These are phyloP conservation scores for Candolleomyces eurysporus DNA, from an alignment of 768 basidiomycete genomes.

Conservation along the genomic window DNA sequence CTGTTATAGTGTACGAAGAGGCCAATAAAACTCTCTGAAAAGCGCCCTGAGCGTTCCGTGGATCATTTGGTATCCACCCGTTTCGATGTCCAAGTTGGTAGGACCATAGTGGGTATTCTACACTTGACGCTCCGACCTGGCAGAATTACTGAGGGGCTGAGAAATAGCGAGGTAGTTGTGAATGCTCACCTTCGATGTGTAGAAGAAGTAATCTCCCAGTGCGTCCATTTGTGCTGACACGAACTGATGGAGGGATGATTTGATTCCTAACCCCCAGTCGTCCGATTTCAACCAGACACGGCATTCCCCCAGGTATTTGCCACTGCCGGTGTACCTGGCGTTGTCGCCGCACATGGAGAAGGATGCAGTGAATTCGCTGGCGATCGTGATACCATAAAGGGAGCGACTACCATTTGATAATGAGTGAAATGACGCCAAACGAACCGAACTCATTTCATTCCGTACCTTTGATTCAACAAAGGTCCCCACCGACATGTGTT, in stretches of 20 bases:
- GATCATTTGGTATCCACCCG: constrained; percentile 74
- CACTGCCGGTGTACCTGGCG: background rate
- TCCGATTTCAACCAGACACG: constrained; percentile 33
- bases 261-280: background rate
- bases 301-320: constrained; percentile 64
- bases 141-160: background rate
- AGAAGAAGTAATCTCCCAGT: constrained; percentile 31
- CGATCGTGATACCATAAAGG: too few species aligned
- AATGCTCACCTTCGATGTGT: constrained; percentile 30
- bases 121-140: constrained; percentile 30
- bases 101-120: constrained; percentile 33
- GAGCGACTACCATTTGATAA: too few species aligned
- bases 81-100: constrained; percentile 44
- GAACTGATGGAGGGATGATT: background rate
- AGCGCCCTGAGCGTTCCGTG: constrained; percentile 54
- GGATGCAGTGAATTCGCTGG: constrained; percentile 32
- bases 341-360: constrained; percentile 33
- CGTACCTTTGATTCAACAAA: too few species aligned
- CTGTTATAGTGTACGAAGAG: too few species aligned
- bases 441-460: too few species aligned
- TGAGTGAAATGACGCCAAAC: too few species aligned
- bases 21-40: constrained; percentile 45
- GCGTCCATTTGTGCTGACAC: constrained; percentile 37
- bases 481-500: too few species aligned
- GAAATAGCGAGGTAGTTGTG: too few species aligned